Evolutionary conservation across 2,329 filamentous ascomycete species (phyloP).

Genomic region (Canariomyces notabilis): DNA sequence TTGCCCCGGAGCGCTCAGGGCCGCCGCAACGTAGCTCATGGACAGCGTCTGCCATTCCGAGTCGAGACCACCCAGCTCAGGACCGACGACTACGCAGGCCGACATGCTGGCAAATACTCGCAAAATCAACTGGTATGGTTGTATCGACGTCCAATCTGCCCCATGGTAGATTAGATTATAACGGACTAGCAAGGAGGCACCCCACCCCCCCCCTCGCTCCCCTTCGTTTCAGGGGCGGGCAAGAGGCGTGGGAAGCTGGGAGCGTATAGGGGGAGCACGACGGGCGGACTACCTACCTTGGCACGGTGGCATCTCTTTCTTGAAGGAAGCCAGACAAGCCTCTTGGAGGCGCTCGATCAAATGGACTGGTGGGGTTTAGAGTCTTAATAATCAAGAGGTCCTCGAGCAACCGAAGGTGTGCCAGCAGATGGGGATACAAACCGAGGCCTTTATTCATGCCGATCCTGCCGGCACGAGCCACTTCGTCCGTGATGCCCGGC

Average conservation of each 20-base stretch:
- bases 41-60: neutral
- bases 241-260: neutral
- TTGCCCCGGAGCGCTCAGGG: neutral
- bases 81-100: neutral
- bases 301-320: neutral
- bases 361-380: neutral
- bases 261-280: too few species aligned
- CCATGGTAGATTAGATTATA: too few species aligned
- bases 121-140: neutral
- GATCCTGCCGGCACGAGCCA: neutral
- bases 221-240: neutral
- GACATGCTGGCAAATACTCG: neutral
- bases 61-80: neutral
- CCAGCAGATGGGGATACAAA: neutral
- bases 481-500: constrained; percentile 1
- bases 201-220: too few species aligned
- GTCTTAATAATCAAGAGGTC: neutral
- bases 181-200: too few species aligned
- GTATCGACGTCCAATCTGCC: neutral
- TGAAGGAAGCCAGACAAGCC: neutral
- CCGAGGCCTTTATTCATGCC: constrained; percentile 2
- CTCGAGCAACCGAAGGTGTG: neutral
- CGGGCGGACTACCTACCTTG: neutral
- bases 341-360: neutral
- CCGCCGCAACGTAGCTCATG: neutral